These are phyloP conservation scores for Shiraia bambusicola DNA, from an alignment of 2,329 filamentous ascomycete species.

Conservation along the genomic window DNA sequence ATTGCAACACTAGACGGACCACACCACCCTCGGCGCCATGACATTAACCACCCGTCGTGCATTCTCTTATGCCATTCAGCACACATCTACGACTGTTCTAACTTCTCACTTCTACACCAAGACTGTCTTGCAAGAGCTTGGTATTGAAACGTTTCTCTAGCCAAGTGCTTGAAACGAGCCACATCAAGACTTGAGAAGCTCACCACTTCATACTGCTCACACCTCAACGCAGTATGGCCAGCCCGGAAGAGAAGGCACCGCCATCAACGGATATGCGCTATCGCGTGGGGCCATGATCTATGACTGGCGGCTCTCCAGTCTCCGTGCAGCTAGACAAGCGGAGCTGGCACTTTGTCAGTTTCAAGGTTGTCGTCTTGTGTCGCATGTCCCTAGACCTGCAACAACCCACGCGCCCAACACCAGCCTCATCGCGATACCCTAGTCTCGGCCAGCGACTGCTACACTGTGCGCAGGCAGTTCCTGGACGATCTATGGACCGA, in stretches of 20 bases:
- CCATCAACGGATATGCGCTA: conserved; percentile 30
- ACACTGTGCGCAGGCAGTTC: conserved; percentile 27
- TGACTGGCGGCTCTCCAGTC: conserved; percentile 30
- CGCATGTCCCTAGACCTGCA: conserved; percentile 42
- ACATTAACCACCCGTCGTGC: conserved; percentile 4
- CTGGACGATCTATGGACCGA: conserved; percentile 33
- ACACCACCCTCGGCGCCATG: conserved; percentile 2
- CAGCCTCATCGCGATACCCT: conserved; percentile 25
- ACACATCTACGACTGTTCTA: not conserved
- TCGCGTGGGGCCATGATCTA: conserved; percentile 11
- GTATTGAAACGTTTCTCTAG: conserved; percentile 27
- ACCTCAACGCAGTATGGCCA: conserved; percentile 25
- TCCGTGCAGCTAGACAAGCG: conserved; percentile 32
- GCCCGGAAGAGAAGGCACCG: conserved; percentile 33
- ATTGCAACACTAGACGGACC: conserved; percentile 5
- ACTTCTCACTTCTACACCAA: no score
- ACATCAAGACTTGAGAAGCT: conserved; percentile 13
- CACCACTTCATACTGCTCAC: conserved; percentile 20
- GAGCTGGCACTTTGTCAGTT: conserved; percentile 38
- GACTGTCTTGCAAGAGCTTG: conserved; percentile 10
- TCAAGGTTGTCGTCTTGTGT: conserved; percentile 38
- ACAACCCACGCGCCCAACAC: conserved; percentile 38
- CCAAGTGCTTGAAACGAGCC: conserved; percentile 14
- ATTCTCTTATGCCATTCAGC: not conserved
- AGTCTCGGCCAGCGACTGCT: conserved; percentile 31